phyloP scores from a whole-genome alignment of 1,284 basidiomycete species.

The Cerrena zonata region DNA sequence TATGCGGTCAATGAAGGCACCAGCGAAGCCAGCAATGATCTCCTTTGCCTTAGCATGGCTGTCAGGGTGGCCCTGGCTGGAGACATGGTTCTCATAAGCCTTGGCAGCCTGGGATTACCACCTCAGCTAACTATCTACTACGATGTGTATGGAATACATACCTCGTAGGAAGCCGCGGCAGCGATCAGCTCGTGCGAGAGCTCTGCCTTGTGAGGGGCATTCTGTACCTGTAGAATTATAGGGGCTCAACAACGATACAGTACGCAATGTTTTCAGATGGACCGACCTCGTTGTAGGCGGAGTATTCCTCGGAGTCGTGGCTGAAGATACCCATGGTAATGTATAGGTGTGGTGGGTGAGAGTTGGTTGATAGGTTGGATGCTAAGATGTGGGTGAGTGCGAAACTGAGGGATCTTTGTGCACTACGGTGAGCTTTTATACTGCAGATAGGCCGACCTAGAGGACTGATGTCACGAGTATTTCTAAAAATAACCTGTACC shows the following conservation, averaged over 20 bases:
- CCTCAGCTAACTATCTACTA: neutral
- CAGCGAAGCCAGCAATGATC: conserved; percentile 36
- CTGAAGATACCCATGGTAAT: conserved; percentile 50
- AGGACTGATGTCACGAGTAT: neutral
- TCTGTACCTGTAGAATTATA: conserved; percentile 31
- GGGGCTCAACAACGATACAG: conserved; percentile 7
- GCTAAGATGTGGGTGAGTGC: conserved; percentile 10
- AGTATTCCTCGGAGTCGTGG: conserved; percentile 42
- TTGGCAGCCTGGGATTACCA: conserved; percentile 32
- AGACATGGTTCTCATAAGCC: conserved; percentile 39
- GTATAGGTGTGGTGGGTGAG: conserved; percentile 13
- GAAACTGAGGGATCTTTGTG: conserved; percentile 11
- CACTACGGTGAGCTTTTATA: neutral
- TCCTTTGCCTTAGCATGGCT: conserved; percentile 37
- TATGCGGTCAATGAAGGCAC: conserved; percentile 40
- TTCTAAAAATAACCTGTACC: conserved; percentile 4
- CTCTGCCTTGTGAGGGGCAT: conserved; percentile 48
- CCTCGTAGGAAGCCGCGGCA: conserved; percentile 48
- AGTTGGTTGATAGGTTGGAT: conserved; percentile 12
- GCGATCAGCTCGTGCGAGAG: conserved; percentile 65
- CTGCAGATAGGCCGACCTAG: neutral
- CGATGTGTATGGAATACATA: conserved; percentile 8
- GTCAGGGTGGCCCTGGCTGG: conserved; percentile 32
- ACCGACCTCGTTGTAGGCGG: conserved; percentile 41
- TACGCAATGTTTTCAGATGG: too few relatives aligned